Evolutionary conservation across 305 asterid genomes (phyloP), one percentile per base, ranked within the genome.

Genomic region (Fraxinus baroniana): DNA sequence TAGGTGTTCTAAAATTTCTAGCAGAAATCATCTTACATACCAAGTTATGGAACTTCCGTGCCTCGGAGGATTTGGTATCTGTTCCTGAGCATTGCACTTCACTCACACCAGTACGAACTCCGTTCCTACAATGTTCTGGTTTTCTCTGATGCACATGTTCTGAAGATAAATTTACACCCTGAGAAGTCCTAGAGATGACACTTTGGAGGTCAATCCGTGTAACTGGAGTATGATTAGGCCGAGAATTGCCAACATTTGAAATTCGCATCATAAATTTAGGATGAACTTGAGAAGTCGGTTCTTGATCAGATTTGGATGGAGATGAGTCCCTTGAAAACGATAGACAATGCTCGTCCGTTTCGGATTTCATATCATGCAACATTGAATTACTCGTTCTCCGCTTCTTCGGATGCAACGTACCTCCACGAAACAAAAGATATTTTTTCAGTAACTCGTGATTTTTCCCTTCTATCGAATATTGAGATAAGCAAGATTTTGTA

Each of bases 281-380:
- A 70, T 89, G 90, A 57, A 80, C 85, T 80, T 85, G 83, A 74
- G 89, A 76, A 74, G 78, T 86, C 35, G 55, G 94, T 72, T 87
- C 92, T 20, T 87, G 91, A 80, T 93, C 98, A 6, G 96, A 91
- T 57, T 84, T 94, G 41, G 98, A 92, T 1, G 93, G 92, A 33
- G 98, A 90, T 8, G 98, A 94, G 81, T 85, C 87, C 71, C 89
- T 93, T 57, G 97, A 92, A 55, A 83, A 91, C 6, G 95, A 85
- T 78, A 85, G 82, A 55, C 90, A 84, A 77, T 88, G 93, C 55
- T 93, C 94, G 7, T 90, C 89, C 0, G 77, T 70, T 7, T 92
- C 97, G 5, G 81, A 36, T 80, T 83, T 89, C 52, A 81, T 73
- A 49, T 85, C 91, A 26, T 76, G 77, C 44, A 82, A 57, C 77